Conservation (phyloP, 768 basidiomycete species). For the Lentinus brumalis region DNA sequence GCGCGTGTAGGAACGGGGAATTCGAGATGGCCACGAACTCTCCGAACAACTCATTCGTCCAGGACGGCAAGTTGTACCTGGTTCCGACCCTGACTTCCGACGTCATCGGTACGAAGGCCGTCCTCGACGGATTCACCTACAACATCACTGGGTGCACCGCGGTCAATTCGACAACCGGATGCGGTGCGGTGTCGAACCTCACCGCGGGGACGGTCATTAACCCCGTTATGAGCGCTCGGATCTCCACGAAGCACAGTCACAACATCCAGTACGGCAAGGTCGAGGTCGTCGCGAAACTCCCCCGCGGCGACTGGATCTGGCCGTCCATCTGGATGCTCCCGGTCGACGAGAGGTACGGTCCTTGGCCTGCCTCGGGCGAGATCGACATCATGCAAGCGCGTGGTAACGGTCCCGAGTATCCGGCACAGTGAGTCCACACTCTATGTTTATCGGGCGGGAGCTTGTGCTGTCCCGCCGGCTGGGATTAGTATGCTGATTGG, state of each 20-base stretch:
- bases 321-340: conserved; percentile 86
- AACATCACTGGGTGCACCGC: conserved; percentile 84
- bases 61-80: conserved; percentile 76
- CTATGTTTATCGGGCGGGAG: conserved; percentile 10
- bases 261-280: conserved; percentile 82
- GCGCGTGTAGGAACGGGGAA: conserved; percentile 59
- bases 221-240: conserved; percentile 80
- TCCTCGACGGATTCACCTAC: conserved; percentile 71
- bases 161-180: conserved; percentile 47
- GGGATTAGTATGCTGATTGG: neutral
- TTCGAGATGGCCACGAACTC: conserved; percentile 85
- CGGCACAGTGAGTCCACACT: conserved; percentile 32
- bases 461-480: conserved; percentile 5
- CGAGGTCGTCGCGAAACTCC: conserved; percentile 82
- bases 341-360: conserved; percentile 62
- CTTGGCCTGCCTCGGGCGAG: conserved; percentile 70
- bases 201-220: conserved; percentile 74
- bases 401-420: conserved; percentile 58
- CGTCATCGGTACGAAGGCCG: conserved; percentile 51
- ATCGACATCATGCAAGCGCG: conserved; percentile 65
- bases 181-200: conserved; percentile 71
- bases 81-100: conserved; percentile 84
- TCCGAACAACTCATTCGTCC: conserved; percentile 71
- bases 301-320: conserved; percentile 72
- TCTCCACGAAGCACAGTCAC: conserved; percentile 73